A percentile compares a stretch with the other conserved stretches of the same genome.
Evolutionary conservation across 1,284 basidiomycete genomes (phyloP).

Genomic region (Cryptococcus wingfieldii): DNA sequence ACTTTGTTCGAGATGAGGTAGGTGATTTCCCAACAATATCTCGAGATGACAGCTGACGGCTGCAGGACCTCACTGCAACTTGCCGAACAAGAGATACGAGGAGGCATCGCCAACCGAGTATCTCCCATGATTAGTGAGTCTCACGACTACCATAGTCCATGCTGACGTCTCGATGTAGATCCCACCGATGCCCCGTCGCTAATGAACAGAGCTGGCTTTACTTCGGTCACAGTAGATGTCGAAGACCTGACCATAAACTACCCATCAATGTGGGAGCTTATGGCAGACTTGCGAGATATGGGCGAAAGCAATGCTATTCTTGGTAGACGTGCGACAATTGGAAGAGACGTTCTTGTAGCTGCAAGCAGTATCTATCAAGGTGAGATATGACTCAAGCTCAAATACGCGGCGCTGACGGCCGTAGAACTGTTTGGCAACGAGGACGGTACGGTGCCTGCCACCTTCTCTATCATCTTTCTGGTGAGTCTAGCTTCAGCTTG

Average conservation of each 20-base stretch:
- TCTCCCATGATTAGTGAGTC: conserved; percentile 91
- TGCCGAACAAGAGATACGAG: conserved; percentile 89
- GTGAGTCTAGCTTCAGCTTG: conserved; percentile 52
- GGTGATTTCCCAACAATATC: conserved; percentile 2
- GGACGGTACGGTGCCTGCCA: conserved; percentile 83
- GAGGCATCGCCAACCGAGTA: conserved; percentile 89
- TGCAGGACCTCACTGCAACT: conserved; percentile 66
- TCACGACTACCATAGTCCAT: neutral
- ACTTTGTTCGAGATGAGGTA: conserved; percentile 91
- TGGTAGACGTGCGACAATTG: conserved; percentile 63
- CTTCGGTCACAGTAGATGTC: conserved; percentile 87
- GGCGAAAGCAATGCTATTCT: conserved; percentile 92
- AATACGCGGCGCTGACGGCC: neutral
- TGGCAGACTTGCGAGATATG: conserved; percentile 92
- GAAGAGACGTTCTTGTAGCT: conserved; percentile 82
- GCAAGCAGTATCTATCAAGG: conserved; percentile 92
- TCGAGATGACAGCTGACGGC: neutral
- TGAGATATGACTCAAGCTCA: conserved; percentile 31
- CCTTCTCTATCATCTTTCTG: conserved; percentile 93
- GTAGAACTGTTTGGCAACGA: conserved; percentile 78
- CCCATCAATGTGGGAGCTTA: conserved; percentile 92
- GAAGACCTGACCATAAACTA: conserved; percentile 91
- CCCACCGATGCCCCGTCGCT: conserved; percentile 87
- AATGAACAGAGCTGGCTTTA: conserved; percentile 87
- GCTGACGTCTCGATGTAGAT: conserved; percentile 53